A percentile compares a stretch with the other conserved stretches of the same genome.
These are phyloP conservation scores for Pleurotus sapidus DNA, from an alignment of 768 basidiomycete species.

Conservation along the genomic window DNA sequence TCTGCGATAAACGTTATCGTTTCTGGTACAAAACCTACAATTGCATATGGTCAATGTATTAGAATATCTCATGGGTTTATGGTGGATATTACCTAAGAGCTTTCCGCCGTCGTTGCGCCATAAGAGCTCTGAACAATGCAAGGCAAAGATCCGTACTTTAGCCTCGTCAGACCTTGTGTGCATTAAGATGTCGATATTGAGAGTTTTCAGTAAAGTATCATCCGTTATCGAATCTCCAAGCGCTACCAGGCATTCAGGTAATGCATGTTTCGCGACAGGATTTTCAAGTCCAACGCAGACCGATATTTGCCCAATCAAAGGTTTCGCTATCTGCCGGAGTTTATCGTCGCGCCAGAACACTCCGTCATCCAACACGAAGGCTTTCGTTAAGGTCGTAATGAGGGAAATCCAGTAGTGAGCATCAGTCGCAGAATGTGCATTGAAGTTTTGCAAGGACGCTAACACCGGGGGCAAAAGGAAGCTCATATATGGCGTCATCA, in stretches of 20 bases:
- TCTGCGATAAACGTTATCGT: conserved; percentile 86
- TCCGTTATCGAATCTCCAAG: conserved; percentile 51
- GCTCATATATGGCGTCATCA: conserved; percentile 92
- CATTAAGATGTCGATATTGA: conserved; percentile 86
- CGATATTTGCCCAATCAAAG: conserved; percentile 65
- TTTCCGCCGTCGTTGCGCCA: conserved; percentile 80
- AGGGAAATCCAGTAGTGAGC: conserved; percentile 60
- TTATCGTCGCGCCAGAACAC: conserved; percentile 92
- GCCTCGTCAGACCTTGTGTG: conserved; percentile 84
- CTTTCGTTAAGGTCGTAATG: conserved; percentile 61
- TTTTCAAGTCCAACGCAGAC: conserved; percentile 38
- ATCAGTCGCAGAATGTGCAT: conserved; percentile 28
- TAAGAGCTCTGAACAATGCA: conserved; percentile 64
- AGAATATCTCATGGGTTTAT: neutral
- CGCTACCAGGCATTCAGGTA: conserved; percentile 52
- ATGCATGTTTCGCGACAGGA: conserved; percentile 32
- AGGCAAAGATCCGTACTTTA: conserved; percentile 63
- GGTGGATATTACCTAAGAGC: conserved; percentile 55
- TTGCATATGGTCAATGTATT: neutral
- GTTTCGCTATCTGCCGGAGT: conserved; percentile 55
- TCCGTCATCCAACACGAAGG: conserved; percentile 81
- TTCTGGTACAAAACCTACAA: conserved; percentile 71
- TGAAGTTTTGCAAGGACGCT: conserved; percentile 55
- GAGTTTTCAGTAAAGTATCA: conserved; percentile 67
- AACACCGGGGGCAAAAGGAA: conserved; percentile 67